Base-by-base conservation (phyloP, 108 stramenopile species). In the Mayamaea pseudoterrestris region DNA sequence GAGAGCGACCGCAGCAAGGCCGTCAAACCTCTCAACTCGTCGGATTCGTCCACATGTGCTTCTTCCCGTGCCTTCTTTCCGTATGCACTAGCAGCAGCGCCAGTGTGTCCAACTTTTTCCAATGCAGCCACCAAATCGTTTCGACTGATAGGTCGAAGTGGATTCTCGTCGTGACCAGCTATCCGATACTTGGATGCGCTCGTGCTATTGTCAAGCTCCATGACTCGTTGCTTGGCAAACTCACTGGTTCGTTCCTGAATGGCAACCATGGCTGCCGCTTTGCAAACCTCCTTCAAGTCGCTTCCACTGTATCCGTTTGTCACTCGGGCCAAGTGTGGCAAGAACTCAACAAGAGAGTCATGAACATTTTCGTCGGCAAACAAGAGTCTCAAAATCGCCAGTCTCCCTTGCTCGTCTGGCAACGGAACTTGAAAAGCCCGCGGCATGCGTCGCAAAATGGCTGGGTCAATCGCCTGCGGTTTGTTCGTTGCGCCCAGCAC, bases 401-500 rank as follows among this genome's bases (percentile, higher is more conserved):
- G 46, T 23, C 95, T 63, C 22, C 83, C 80, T 24, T 57, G 27
- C 24, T 40, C 44, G 23, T 69, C 48, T 0, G 95, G 97, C 13
- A 96, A 52, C 16, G 68, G 60, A 35, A 96, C 83, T 21, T 72
- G 68, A 62, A 95, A 95, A 28, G 76, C 61, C 5, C 94, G 68
- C 4, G 97, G 97, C 26, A 98, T 58, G 5, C 97, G 80, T 34
- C 97, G 70, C n/a, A 96, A 63, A 36, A 98, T 93, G 23, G 97
- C 97, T 16, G 74, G 53, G 63, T 98, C 97, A 5, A 98, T 74
- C 47, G 91, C 77, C 48, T 73, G 80, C 0, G 97, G 97, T 1
- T 94, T 80, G 53, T 98, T 98, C 30, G 94, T 98, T 3, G 94
- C 93, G 8, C 94, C 97, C 46, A 98, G 58, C 0, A 98, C 93